Percentiles rank a stretch among this genome's conserved stretches.
Evolutionary conservation across 192 early-diverging fungal genomes (phyloP).

Genomic region (Rhizophagus clarus): DNA sequence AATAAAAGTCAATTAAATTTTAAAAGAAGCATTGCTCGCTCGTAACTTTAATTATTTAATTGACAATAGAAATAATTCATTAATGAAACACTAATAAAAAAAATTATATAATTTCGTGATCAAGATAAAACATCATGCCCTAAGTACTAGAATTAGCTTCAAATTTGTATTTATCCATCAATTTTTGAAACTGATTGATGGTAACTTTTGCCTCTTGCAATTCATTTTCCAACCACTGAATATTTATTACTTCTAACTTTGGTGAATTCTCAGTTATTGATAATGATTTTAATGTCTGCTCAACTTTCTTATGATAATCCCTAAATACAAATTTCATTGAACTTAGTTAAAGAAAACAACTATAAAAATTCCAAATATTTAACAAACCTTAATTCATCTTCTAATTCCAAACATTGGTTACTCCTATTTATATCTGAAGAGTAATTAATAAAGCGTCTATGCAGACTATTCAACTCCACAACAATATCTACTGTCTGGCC

Average conservation of each 20-base stretch:
- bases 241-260: neutral
- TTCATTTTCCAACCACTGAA: neutral
- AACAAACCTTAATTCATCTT: conserved; percentile 22
- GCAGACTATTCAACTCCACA: conserved; percentile 5
- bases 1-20: too few species aligned
- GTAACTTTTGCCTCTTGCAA: neutral
- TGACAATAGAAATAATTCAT: too few species aligned
- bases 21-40: too few species aligned
- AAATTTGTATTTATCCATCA: neutral
- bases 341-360: neutral
- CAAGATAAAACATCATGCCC: too few species aligned
- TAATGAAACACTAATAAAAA: too few species aligned
- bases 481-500: conserved; percentile 7
- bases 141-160: neutral
- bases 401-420: neutral
- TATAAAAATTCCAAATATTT: neutral
- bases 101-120: too few species aligned
- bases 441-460: neutral
- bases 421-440: neutral
- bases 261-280: neutral
- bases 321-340: neutral
- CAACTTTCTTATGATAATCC: neutral
- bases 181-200: neutral
- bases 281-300: neutral
- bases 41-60: too few species aligned